Evolutionary conservation across 257 asterid genomes (phyloP).

Genomic region (Solanum sparsipilum): DNA sequence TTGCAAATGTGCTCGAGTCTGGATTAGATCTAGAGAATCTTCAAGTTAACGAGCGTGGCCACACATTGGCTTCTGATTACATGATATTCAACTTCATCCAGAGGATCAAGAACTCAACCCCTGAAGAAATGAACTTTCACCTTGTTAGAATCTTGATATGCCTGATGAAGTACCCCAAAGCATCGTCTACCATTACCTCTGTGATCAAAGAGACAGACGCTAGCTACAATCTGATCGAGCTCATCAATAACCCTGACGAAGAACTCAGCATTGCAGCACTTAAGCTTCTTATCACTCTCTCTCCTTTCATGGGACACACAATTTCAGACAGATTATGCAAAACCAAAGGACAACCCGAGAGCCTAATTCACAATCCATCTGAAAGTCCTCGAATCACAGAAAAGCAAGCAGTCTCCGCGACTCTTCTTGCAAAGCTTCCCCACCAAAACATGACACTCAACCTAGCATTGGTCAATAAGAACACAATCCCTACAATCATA

Average conservation of each 20-base stretch:
- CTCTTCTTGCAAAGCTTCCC: conserved; percentile 68
- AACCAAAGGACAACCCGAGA: conserved; percentile 58
- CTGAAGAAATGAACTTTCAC: conserved; percentile 50
- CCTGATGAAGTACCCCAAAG: conserved; percentile 48
- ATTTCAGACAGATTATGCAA: conserved; percentile 56
- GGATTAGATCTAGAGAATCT: conserved; percentile 39
- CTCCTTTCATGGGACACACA: conserved; percentile 71
- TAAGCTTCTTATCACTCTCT: conserved; percentile 39
- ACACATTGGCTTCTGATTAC: conserved; percentile 64
- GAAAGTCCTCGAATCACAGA: conserved; percentile 45
- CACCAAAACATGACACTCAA: conserved; percentile 63
- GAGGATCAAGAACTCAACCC: conserved; percentile 32
- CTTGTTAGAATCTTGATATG: conserved; percentile 45
- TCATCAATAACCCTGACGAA: conserved; percentile 48
- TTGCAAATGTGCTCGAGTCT: conserved; percentile 64
- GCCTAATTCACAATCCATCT: conserved; percentile 33
- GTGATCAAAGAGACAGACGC: conserved; percentile 69
- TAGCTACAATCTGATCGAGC: conserved; percentile 50
- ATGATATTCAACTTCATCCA: conserved; percentile 42
- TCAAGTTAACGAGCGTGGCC: conserved; percentile 45
- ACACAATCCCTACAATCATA: conserved; percentile 26
- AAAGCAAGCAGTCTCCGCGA: conserved; percentile 54
- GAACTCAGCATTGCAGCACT: conserved; percentile 48
- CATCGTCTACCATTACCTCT: conserved; percentile 45
- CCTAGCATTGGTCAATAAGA: conserved; percentile 46